Evolutionary conservation across 1,284 basidiomycete genomes (phyloP).

Genomic region (Trichosporon sp.): DNA sequence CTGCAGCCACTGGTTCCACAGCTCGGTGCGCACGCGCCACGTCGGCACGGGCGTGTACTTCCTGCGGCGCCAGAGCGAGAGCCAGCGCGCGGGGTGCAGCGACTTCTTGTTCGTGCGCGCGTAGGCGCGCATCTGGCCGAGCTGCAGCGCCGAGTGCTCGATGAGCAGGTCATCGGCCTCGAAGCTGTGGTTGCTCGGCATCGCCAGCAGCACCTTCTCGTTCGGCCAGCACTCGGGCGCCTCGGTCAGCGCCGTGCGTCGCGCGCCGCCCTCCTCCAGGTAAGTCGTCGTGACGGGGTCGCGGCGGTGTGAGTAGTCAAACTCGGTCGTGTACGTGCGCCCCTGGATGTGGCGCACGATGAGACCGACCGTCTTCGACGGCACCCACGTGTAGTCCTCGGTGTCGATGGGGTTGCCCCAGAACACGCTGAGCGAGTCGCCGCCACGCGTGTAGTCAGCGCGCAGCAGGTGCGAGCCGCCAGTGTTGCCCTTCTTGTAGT

Average conservation of each 20-base stretch:
- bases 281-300: conserved; percentile 10
- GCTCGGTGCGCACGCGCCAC: conserved; percentile 12
- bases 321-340: conserved; percentile 9
- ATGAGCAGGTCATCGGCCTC: conserved; percentile 12
- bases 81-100: neutral
- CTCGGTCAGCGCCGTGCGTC: conserved; percentile 6
- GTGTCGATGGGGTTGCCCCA: conserved; percentile 12
- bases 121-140: conserved; percentile 6
- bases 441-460: conserved; percentile 5
- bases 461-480: conserved; percentile 9
- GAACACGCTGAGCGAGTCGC: conserved; percentile 10
- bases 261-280: conserved; percentile 5
- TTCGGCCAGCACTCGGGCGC: neutral
- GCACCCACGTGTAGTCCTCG: conserved; percentile 13
- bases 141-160: conserved; percentile 4
- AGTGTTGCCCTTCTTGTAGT: conserved; percentile 10
- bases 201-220: neutral
- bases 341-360: conserved; percentile 7
- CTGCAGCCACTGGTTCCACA: conserved; percentile 14
- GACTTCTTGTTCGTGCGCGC: neutral
- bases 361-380: conserved; percentile 12
- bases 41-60: conserved; percentile 10
- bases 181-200: conserved; percentile 10
- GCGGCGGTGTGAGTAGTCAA: conserved; percentile 12
- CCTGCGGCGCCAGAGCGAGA: neutral